Evolutionary conservation across 208 protist species (phyloP), one percentile per base, ranked within the genome.

Genomic region (Lotmaria passim): DNA sequence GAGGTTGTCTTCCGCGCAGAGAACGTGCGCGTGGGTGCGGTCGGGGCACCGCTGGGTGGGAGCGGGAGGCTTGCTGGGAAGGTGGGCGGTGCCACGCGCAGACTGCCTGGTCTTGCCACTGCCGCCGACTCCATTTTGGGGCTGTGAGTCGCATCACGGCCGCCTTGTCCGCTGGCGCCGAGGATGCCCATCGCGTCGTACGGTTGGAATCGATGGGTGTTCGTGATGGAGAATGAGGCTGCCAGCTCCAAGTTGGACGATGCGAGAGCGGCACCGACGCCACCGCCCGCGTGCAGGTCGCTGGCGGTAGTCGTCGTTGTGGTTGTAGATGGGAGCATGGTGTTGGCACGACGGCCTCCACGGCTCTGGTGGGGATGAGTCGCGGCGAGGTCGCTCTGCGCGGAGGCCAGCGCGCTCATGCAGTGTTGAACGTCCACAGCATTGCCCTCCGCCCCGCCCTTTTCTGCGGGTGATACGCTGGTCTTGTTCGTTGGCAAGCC

Each of bases 51-150:
- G 17, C 59, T 39, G 3, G 62, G 59, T 33, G 51, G 68, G 33
- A 60, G 36, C 10, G 67, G 58, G 15, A 73, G 38, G 50, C 48
- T 52, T 7, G 26, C 23, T 11, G 57, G 58, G 31, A 58, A 26
- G 21, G 67, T 55, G 17, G 68, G 57, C 5, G 51, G 51, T 15
- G 68, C 52, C 24, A 33, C 44, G 34, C 44, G 60, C 7, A 66
- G 44, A 30, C 41, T 61, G 14, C 31, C 51, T 7, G 47, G 39
- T 5, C 39, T 33, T 7, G 34, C 31, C 44, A 48, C 19, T 52
- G 30, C 7, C 15, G 58, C n/a, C 21, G 39, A 14, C 41, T 15
- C 28, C 30, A 28, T 38, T 23, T n/a, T n/a, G n/a, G n/a, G n/a
- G 5, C 8, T 28, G 58, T 52, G n/a, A 6, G 2, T 19, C 26